Percentiles rank a stretch among this genome's conserved stretches.
Conservation (phyloP, 805 yeast species). For the Candida koratica region DNA sequence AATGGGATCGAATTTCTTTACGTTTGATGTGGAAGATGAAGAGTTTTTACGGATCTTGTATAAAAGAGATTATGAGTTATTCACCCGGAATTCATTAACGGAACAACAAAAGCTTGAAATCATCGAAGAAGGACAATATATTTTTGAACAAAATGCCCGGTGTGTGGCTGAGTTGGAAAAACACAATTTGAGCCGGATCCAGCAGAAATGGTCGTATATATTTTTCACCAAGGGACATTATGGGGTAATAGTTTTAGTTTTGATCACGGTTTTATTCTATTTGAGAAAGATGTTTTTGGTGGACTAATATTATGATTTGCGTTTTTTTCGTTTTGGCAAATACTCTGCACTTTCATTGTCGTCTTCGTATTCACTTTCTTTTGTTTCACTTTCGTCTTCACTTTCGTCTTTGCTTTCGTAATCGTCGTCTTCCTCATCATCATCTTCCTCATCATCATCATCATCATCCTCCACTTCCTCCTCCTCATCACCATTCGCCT, state of each 20-base stretch:
- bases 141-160: constrained; percentile 58
- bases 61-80: constrained; percentile 73
- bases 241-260: constrained; percentile 30
- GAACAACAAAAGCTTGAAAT: constrained; percentile 70
- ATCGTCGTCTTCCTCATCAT: constrained; percentile 14
- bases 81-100: constrained; percentile 64
- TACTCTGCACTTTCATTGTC: constrained; percentile 5
- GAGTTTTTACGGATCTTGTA: constrained; percentile 59
- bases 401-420: constrained; percentile 17
- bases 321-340: constrained; percentile 3
- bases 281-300: constrained; percentile 27
- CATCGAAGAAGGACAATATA: constrained; percentile 61
- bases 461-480: constrained; percentile 7
- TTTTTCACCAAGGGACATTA: constrained; percentile 51
- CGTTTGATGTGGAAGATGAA: constrained; percentile 66
- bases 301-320: constrained; percentile 2
- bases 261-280: constrained; percentile 30
- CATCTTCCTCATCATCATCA: constrained; percentile 11
- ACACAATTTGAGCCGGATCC: constrained; percentile 57
- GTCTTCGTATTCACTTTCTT: constrained; percentile 12
- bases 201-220: constrained; percentile 52
- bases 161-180: constrained; percentile 65
- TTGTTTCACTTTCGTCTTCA: constrained; percentile 14
- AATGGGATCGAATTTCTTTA: constrained; percentile 67
- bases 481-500: constrained; percentile 9